Evolutionary conservation across 768 basidiomycete species (phyloP).

Genomic region (Heimioporus sp.): DNA sequence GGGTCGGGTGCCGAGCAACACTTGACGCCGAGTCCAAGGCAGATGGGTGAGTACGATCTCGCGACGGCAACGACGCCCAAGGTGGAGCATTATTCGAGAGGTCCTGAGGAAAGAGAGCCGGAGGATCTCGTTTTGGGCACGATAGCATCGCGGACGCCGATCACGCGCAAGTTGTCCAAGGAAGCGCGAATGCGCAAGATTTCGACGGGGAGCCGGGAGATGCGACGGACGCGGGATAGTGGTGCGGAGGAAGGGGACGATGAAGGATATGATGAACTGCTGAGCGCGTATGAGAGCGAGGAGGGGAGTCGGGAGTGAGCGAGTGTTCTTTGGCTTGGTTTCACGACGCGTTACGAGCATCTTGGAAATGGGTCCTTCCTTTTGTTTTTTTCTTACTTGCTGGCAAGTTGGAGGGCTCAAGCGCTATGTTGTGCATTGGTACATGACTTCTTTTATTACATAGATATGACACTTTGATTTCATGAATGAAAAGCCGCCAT

Average conservation of each 20-base stretch:
- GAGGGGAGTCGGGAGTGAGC: constrained; percentile 39
- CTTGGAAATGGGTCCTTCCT: neutral
- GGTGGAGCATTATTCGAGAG: constrained; percentile 44
- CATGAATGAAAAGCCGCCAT: no score
- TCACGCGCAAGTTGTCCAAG: constrained; percentile 28
- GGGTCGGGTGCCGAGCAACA: constrained; percentile 16
- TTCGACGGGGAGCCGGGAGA: constrained; percentile 39
- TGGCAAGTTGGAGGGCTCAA: neutral
- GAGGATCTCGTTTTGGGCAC: neutral
- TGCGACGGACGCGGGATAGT: constrained; percentile 48
- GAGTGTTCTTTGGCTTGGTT: neutral
- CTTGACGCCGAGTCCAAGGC: constrained; percentile 41
- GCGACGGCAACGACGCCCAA: constrained; percentile 51
- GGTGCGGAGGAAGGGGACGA: constrained; percentile 78
- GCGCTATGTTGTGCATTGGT: no score
- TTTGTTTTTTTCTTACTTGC: no score
- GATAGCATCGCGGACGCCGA: constrained; percentile 22
- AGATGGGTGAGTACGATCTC: constrained; percentile 47
- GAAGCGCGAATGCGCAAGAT: constrained; percentile 44
- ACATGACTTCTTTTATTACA: no score
- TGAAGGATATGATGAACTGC: constrained; percentile 68
- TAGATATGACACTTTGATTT: no score
- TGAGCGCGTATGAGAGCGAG: constrained; percentile 83
- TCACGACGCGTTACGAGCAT: neutral
- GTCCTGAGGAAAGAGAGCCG: neutral